Percentiles rank a stretch among this genome's conserved stretches.
phyloP scores from a whole-genome alignment of 139 green algal species.

The Tetratostichococcus sp. region DNA sequence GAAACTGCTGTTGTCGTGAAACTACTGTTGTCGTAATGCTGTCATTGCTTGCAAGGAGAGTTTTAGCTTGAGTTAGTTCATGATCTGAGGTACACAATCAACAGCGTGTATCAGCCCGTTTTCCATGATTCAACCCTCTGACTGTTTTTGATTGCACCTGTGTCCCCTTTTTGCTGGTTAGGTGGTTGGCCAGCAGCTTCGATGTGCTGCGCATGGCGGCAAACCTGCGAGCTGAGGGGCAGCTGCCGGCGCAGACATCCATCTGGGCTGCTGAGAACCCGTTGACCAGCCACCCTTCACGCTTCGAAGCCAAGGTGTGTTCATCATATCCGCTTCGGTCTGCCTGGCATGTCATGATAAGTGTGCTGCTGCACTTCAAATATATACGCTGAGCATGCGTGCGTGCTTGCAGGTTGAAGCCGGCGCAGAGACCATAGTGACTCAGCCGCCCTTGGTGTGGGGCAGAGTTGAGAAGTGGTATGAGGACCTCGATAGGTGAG shows the following conservation, averaged over 20 bases:
- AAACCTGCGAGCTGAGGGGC: constrained; percentile 25
- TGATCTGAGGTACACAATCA: too few relatives aligned
- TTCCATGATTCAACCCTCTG: too few relatives aligned
- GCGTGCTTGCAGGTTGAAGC: constrained; percentile 37
- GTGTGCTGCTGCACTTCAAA: background rate
- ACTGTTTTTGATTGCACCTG: too few relatives aligned
- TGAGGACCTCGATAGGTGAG: constrained; percentile 26
- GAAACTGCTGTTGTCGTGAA: too few relatives aligned
- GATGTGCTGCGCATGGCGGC: constrained; percentile 38
- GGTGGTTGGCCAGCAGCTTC: constrained; percentile 38
- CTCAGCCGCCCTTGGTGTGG: constrained; percentile 69
- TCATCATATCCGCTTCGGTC: too few relatives aligned
- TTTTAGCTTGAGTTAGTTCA: too few relatives aligned
- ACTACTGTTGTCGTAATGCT: too few relatives aligned
- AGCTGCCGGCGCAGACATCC: constrained; percentile 23
- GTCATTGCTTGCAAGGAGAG: too few relatives aligned
- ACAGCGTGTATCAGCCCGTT: too few relatives aligned
- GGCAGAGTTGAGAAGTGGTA: constrained; percentile 46
- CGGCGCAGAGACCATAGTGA: constrained; percentile 63
- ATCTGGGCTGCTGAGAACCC: constrained; percentile 80
- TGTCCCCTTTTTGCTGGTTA: background rate
- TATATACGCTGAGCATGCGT: too few relatives aligned
- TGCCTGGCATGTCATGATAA: too few relatives aligned
- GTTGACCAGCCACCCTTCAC: constrained; percentile 27
- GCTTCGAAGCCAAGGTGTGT: constrained; percentile 45